A percentile compares a stretch with the other conserved stretches of the same genome.
Evolutionary conservation across 441 rosid species (phyloP).

Genomic region (Euphorbia celastroides): DNA sequence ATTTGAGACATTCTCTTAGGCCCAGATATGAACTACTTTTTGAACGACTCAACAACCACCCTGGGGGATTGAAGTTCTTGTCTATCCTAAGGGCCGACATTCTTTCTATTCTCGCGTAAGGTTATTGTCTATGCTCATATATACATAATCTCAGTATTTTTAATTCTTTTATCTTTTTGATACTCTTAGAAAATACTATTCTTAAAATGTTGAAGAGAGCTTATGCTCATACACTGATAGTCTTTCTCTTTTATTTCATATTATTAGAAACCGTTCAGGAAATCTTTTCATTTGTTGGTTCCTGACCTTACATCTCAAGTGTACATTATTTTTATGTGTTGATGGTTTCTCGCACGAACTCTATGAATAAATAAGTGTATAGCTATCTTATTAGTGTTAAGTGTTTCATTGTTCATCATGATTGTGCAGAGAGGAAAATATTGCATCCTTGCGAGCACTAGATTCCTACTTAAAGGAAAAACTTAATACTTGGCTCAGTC

Average conservation of each 20-base stretch:
- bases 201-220: not conserved
- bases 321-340: not conserved
- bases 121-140: constrained; percentile 18
- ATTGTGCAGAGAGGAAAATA: constrained; percentile 63
- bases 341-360: constrained; percentile 2
- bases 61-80: constrained; percentile 82
- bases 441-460: constrained; percentile 58
- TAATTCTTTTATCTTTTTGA: constrained; percentile 8
- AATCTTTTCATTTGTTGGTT: not conserved
- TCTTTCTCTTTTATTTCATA: not conserved
- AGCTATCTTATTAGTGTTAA: constrained; percentile 1
- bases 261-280: not conserved
- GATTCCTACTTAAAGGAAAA: constrained; percentile 83
- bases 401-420: constrained; percentile 11
- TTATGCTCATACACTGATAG: not conserved
- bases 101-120: constrained; percentile 65
- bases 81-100: constrained; percentile 78
- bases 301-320: not conserved
- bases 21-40: constrained; percentile 78
- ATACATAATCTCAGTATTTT: constrained; percentile 6
- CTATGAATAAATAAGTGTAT: not conserved
- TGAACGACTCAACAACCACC: constrained; percentile 79
- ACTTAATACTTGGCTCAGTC: constrained; percentile 90
- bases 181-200: not conserved
- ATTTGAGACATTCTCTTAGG: constrained; percentile 74